These are phyloP conservation scores for Tricholoma sp. DNA, from an alignment of 768 basidiomycete genomes.

Conservation along the genomic window DNA sequence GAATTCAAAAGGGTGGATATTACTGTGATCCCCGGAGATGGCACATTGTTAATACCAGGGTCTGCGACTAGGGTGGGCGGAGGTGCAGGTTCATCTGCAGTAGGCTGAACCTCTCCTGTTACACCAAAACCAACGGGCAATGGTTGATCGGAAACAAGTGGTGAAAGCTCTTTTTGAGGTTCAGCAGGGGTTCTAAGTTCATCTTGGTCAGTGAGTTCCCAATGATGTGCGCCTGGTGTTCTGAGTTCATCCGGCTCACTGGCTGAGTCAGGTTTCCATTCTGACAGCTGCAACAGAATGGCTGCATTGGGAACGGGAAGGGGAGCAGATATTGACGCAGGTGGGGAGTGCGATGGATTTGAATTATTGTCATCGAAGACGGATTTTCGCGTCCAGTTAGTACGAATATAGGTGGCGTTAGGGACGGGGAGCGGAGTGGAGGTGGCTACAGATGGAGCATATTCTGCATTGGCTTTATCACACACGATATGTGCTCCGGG, in stretches of 20 bases:
- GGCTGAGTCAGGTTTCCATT: not conserved
- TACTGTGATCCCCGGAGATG: slow-evolving; percentile 3
- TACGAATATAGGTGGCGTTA: slow-evolving; percentile 12
- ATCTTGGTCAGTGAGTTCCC: slow-evolving; percentile 13
- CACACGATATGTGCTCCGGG: slow-evolving; percentile 1
- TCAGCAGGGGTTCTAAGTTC: slow-evolving; percentile 19
- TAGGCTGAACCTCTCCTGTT: not conserved
- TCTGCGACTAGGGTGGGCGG: not conserved
- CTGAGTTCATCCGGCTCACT: slow-evolving; percentile 11
- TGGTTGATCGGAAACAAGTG: slow-evolving; percentile 11
- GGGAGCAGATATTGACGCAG: slow-evolving; percentile 11
- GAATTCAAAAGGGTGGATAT: slow-evolving; percentile 1
- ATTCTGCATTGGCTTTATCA: not conserved
- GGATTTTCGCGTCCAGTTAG: not conserved
- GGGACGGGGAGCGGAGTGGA: slow-evolving; percentile 16
- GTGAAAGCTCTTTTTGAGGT: slow-evolving; percentile 16
- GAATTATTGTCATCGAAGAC: not conserved
- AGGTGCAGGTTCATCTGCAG: not conserved
- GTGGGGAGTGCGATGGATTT: slow-evolving; percentile 4
- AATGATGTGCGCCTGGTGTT: slow-evolving; percentile 9
- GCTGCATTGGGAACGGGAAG: slow-evolving; percentile 23
- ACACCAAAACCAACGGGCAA: slow-evolving; percentile 1
- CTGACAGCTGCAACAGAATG: slow-evolving; percentile 6
- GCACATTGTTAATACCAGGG: not conserved
- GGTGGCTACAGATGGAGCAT: slow-evolving; percentile 12